phyloP scores from a whole-genome alignment of 2,329 filamentous ascomycete genomes.

The Metarhizium rileyi region DNA sequence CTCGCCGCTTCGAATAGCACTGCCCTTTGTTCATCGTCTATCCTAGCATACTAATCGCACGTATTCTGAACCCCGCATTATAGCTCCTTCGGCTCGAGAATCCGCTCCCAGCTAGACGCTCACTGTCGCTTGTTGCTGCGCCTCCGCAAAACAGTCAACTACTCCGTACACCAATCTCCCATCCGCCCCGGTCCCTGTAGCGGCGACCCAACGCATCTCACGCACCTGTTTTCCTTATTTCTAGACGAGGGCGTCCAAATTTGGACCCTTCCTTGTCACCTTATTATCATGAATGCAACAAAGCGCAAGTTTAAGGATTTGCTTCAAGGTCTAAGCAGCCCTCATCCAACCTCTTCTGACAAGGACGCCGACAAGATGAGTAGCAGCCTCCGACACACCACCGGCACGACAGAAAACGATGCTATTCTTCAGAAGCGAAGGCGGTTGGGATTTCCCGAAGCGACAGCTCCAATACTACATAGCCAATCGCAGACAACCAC shows the following conservation, averaged over 20 bases:
- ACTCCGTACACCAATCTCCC: constrained; percentile 4
- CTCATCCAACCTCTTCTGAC: constrained; percentile 12
- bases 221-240: neutral
- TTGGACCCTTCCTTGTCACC: neutral
- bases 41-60: neutral
- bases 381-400: constrained; percentile 8
- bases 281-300: constrained; percentile 55
- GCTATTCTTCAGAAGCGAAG: constrained; percentile 43
- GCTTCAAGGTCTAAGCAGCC: constrained; percentile 53
- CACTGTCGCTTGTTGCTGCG: neutral
- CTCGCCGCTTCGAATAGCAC: neutral
- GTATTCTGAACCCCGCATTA: neutral
- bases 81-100: neutral
- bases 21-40: neutral
- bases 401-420: constrained; percentile 19
- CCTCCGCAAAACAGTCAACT: neutral
- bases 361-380: constrained; percentile 14
- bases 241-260: neutral
- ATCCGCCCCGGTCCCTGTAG: neutral
- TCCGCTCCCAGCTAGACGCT: neutral
- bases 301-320: constrained; percentile 76
- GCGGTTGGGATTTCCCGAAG: constrained; percentile 35
- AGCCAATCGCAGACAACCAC: constrained; percentile 12
- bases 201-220: neutral
- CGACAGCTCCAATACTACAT: constrained; percentile 23